Base-by-base conservation (phyloP, 345 rosid species). In the Heritiera littoralis region DNA sequence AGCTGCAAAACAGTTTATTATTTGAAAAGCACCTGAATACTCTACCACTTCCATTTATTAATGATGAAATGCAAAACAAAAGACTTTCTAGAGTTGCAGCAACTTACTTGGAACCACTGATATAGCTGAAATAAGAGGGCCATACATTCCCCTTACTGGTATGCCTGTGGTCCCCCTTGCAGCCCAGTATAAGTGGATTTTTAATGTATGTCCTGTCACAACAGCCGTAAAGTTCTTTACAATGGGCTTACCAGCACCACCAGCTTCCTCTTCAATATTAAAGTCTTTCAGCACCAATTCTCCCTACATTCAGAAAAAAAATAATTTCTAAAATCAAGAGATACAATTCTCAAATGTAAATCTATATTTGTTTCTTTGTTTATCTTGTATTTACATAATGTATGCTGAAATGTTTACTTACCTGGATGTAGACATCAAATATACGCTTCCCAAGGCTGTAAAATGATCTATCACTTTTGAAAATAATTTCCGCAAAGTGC, bases 371-470 rank as follows among this genome's bases (percentile, higher is more conserved):
- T 55, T 20, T 75, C 32, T 35, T 54, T 55, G 13, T 20, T 56
- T 59, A 23, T 6, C 55, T 59, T 60, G 14, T 48, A 18, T 17
- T 9, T 18, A 51, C 9, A 56, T 28, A 35, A 55, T 48, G 65
- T 40, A 70, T 20, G 7, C 30, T 71, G 28, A 11, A 74, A 41
- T 18, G 30, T 67, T 28, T 41, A 41, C 43, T 54, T 80, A 93
- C 95, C 97, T 93, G 98, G 66, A 93, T 83, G 79, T 93, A 93
- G 73, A 92, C 86, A 84, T 95, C 92, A 13, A 93, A 95, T 69
- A 92, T 76, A 11, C 94, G 98, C 81, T 80, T 92, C 17, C 97
- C 98, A 6, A 89, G 89, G 78, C 91, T 82, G 74, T 70, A 58
- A 66, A 89, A 86, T 6, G 97, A 73, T 38, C 76, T 85, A 80